Percentiles rank a stretch among this genome's conserved stretches.
Evolutionary conservation across 2,329 filamentous ascomycete genomes (phyloP).

Genomic region (Epichloe brachyelytri): DNA sequence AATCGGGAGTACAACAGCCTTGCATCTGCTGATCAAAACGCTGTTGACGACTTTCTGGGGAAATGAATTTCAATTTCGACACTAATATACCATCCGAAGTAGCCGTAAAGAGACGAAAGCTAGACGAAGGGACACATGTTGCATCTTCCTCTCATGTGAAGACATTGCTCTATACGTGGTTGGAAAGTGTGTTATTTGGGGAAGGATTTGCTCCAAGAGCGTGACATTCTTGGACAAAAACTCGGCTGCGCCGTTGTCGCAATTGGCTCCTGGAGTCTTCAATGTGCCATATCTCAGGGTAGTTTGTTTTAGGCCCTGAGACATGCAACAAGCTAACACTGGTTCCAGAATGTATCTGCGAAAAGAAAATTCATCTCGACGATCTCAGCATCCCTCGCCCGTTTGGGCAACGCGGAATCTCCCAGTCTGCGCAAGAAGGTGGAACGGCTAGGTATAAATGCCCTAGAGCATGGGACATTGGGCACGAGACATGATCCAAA

Average conservation of each 20-base stretch:
- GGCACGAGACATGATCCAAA: neutral
- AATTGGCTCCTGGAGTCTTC: conserved; percentile 23
- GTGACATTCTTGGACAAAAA: conserved; percentile 10
- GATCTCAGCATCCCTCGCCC: conserved; percentile 18
- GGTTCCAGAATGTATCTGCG: conserved; percentile 13
- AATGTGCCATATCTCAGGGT: conserved; percentile 23
- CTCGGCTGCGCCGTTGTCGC: conserved; percentile 12
- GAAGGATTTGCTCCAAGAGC: conserved; percentile 10
- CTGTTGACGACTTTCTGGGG: conserved; percentile 17
- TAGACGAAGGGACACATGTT: neutral
- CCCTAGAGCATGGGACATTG: neutral
- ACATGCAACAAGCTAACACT: conserved; percentile 1
- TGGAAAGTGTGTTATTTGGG: conserved; percentile 17
- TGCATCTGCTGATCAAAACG: conserved; percentile 12
- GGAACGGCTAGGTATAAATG: conserved; percentile 2
- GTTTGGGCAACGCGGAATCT: conserved; percentile 23
- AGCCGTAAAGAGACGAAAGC: neutral
- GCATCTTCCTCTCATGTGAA: neutral
- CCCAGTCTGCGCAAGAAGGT: conserved; percentile 19
- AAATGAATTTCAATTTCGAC: conserved; percentile 9
- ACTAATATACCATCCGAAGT: neutral
- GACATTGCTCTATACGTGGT: conserved; percentile 5
- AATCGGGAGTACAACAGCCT: conserved; percentile 10
- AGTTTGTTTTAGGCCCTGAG: neutral
- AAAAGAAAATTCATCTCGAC: conserved; percentile 15